A percentile compares a stretch with the other conserved stretches of the same genome.
Conservation (phyloP, 148 eudicot species). For the Heliamphora exappendiculata region DNA sequence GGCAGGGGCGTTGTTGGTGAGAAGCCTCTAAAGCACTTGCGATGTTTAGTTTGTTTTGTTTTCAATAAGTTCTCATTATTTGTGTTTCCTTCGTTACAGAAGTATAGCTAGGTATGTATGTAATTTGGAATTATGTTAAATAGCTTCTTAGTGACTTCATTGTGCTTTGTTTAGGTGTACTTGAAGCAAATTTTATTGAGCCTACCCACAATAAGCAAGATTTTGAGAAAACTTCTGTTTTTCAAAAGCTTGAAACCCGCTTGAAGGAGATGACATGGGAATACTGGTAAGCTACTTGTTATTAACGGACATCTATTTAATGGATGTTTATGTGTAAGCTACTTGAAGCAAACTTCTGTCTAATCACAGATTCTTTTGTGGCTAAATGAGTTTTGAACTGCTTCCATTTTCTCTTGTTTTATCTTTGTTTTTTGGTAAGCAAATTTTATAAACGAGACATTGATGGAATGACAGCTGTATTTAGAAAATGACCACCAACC, state of each 20-base stretch:
- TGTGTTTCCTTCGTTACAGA: background rate
- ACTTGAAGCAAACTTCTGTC: no score
- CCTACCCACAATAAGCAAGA: constrained; percentile 95
- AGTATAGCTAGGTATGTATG: background rate
- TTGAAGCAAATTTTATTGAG: constrained; percentile 79
- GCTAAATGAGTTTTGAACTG: constrained; percentile 4
- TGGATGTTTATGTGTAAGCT: background rate
- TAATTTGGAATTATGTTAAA: background rate
- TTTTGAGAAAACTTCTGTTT: constrained; percentile 81
- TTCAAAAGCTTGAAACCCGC: constrained; percentile 72
- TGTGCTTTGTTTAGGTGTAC: constrained; percentile 39
- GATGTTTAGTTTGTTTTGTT: background rate
- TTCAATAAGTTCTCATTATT: background rate
- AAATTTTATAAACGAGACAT: no score
- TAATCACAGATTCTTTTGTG: background rate
- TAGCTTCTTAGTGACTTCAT: background rate
- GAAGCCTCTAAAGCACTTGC: constrained; percentile 11
- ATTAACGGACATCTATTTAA: background rate
- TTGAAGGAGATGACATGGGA: constrained; percentile 87
- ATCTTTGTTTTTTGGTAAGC: no score
- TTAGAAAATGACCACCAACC: no score
- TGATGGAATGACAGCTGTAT: no score
- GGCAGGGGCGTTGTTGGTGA: constrained; percentile 97
- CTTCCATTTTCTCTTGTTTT: background rate
- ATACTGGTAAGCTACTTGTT: constrained; percentile 55